These are phyloP conservation scores for Coniochaeta sp. DNA, from an alignment of 2,329 filamentous ascomycete species.

Conservation along the genomic window DNA sequence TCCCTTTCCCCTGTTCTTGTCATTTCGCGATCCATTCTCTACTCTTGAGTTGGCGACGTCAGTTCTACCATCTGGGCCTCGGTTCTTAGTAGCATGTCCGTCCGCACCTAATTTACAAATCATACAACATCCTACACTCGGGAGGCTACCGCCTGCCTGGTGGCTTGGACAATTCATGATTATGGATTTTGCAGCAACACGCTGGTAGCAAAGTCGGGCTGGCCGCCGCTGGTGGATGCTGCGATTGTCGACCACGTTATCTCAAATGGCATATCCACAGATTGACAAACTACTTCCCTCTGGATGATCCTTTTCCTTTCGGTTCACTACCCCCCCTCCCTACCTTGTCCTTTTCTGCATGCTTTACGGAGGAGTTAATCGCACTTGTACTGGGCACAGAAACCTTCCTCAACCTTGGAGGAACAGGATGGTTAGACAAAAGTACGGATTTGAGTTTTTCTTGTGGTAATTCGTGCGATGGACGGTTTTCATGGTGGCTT, in stretches of 20 bases:
- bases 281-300: neutral
- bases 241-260: neutral
- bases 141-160: conserved; percentile 26
- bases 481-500: neutral
- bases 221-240: neutral
- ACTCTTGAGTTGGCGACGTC: conserved; percentile 17
- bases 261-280: conserved; percentile 2
- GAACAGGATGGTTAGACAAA: conserved; percentile 2
- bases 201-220: neutral
- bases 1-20: conserved; percentile 4
- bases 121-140: conserved; percentile 30
- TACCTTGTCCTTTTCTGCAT: neutral
- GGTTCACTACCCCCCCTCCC: neutral
- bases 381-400: neutral
- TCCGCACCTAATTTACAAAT: conserved; percentile 27
- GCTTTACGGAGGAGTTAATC: neutral
- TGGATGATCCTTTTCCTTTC: conserved; percentile 1
- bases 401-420: neutral
- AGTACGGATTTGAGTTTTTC: neutral
- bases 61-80: conserved; percentile 22
- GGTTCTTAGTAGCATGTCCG: conserved; percentile 26
- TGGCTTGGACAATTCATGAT: conserved; percentile 30
- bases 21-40: conserved; percentile 11
- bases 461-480: conserved; percentile 1
- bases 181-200: conserved; percentile 27